phyloP scores from a whole-genome alignment of 306 rosid species.

The apple (Malus domestica) region ASM211411v1 NC_041798.1:26329001-26329500 shows the following conservation, averaged over 20 bases:
- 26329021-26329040: too few relatives aligned
- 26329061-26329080: too few relatives aligned
- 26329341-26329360: not conserved
- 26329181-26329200: not conserved
- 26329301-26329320: not conserved
- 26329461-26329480: not conserved
- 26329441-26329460: not conserved
- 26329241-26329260: not conserved
- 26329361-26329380: not conserved
- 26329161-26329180: not conserved
- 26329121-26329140: too few relatives aligned
- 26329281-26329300: not conserved
- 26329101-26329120: too few relatives aligned
- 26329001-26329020: too few relatives aligned
- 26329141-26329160: not conserved
- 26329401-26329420: not conserved
- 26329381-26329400: not conserved
- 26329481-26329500: not conserved
- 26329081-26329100: too few relatives aligned
- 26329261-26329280: not conserved
- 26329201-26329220: not conserved
- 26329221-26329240: not conserved
- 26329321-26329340: not conserved
- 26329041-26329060: rapidly evolving
- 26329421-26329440: not conserved